These are phyloP conservation scores for Aspergillus sp. DNA, from an alignment of 2,329 filamentous ascomycete species.

Conservation along the genomic window DNA sequence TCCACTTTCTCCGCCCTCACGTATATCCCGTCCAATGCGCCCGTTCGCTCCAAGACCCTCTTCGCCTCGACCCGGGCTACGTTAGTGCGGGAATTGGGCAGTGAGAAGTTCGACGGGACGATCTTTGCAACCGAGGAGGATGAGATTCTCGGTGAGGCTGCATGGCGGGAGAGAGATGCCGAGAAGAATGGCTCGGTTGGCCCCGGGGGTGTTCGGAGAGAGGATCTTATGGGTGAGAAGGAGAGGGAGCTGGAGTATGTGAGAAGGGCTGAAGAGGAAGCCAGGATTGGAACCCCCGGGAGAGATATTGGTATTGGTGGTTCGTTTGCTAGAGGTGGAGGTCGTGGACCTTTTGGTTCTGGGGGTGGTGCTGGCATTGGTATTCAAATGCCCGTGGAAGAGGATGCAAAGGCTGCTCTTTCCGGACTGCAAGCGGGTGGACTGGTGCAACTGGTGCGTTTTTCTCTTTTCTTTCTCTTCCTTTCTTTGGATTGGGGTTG, in stretches of 20 bases:
- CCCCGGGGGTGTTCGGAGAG: constrained; percentile 23
- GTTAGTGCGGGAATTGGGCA: constrained; percentile 55
- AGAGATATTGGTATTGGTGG: constrained; percentile 46
- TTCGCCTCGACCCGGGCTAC: constrained; percentile 62
- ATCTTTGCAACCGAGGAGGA: constrained; percentile 57
- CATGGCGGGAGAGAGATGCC: constrained; percentile 50
- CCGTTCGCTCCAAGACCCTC: constrained; percentile 61
- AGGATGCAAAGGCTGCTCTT: constrained; percentile 51
- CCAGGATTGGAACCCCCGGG: constrained; percentile 48
- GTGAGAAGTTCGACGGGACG: constrained; percentile 55
- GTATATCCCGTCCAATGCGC: constrained; percentile 59
- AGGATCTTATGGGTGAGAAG: constrained; percentile 57
- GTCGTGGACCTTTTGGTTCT: constrained; percentile 15
- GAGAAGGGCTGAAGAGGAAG: constrained; percentile 55
- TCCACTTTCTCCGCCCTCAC: constrained; percentile 50
- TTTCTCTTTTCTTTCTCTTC: constrained; percentile 2
- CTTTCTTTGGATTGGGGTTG: constrained; percentile 2
- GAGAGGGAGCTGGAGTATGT: constrained; percentile 55
- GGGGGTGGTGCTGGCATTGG: constrained; percentile 33
- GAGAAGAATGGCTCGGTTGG: constrained; percentile 28
- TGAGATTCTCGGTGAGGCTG: constrained; percentile 52
- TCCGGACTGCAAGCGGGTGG: constrained; percentile 31
- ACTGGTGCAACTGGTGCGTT: constrained; percentile 49
- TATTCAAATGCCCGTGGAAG: constrained; percentile 49
- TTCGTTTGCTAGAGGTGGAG: constrained; percentile 21